phyloP scores from a whole-genome alignment of 176 grass and related monocot genomes.

The Hyparrhenia diplandra region DNA sequence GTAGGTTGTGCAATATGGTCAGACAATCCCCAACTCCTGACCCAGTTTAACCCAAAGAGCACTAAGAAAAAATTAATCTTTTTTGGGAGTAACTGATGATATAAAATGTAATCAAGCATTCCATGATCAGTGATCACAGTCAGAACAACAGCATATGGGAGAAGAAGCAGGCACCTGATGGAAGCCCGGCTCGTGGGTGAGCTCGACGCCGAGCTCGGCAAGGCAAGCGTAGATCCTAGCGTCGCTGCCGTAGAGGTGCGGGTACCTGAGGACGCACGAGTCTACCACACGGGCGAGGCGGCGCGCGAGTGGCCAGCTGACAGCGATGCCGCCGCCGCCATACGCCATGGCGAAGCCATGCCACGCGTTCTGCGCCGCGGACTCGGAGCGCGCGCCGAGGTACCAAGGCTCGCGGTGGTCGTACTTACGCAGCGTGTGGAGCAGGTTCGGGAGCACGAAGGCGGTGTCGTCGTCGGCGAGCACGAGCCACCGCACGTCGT shows the following conservation, averaged over 20 bases:
- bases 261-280: constrained; percentile 84
- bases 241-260: constrained; percentile 85
- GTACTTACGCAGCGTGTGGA: constrained; percentile 52
- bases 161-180: constrained; percentile 63
- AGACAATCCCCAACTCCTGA: neutral
- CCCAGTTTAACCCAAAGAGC: neutral
- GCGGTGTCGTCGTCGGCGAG: constrained; percentile 88
- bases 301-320: constrained; percentile 76
- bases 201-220: constrained; percentile 78
- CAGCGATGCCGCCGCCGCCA: constrained; percentile 71
- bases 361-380: constrained; percentile 58
- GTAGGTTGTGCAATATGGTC: neutral
- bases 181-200: constrained; percentile 85
- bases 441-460: constrained; percentile 78
- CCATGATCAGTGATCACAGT: too few relatives aligned
- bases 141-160: too few relatives aligned
- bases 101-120: neutral
- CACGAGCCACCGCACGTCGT: constrained; percentile 56
- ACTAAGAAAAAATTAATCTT: neutral
- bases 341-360: constrained; percentile 85
- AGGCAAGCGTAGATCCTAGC: constrained; percentile 76
- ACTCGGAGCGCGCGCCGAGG: constrained; percentile 76
- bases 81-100: neutral
- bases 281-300: constrained; percentile 63
- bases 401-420: constrained; percentile 85